Conservation (phyloP, 805 yeast species). For the Brettanomyces sp. region DNA sequence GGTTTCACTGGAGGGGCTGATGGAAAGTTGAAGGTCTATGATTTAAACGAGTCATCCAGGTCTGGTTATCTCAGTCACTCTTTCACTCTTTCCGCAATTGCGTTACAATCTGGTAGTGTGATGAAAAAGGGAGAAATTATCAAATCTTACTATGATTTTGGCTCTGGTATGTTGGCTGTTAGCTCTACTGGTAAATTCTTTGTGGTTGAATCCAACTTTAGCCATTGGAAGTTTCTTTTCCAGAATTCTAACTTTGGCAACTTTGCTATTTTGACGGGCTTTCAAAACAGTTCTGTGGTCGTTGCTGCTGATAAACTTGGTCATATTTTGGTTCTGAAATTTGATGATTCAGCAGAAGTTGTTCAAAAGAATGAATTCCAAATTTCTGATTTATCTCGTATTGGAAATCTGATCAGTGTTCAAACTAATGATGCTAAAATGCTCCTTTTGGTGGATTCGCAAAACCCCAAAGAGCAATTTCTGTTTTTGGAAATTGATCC, state of each 20-base stretch:
- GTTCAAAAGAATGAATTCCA: conserved; percentile 14
- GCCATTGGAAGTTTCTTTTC: conserved; percentile 21
- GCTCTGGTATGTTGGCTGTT: conserved; percentile 36
- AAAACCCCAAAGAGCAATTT: conserved; percentile 53
- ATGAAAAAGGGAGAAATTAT: conserved; percentile 44
- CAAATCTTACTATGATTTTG: conserved; percentile 48
- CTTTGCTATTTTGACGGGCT: conserved; percentile 21
- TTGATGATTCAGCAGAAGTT: conserved; percentile 28
- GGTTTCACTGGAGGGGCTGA: conserved; percentile 92
- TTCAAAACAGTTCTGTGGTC: conserved; percentile 12
- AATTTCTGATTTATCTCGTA: conserved; percentile 27
- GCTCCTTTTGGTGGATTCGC: conserved; percentile 50
- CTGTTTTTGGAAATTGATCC: conserved; percentile 29
- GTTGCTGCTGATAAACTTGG: conserved; percentile 29
- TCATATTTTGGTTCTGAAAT: conserved; percentile 32
- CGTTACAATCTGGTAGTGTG: conserved; percentile 13
- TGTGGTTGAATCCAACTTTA: conserved; percentile 13
- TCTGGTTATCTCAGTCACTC: conserved; percentile 18
- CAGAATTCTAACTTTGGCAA: conserved; percentile 18
- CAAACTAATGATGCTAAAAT: conserved; percentile 17
- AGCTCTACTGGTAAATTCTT: conserved; percentile 55
- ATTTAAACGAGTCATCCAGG: conserved; percentile 29
- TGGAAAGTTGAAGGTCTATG: conserved; percentile 65
- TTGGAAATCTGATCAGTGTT: conserved; percentile 39
- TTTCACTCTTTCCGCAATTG: conserved; percentile 28